Evolutionary conservation across 1,284 basidiomycete species (phyloP).

Genomic region (Cystobasidium slooffiae): DNA sequence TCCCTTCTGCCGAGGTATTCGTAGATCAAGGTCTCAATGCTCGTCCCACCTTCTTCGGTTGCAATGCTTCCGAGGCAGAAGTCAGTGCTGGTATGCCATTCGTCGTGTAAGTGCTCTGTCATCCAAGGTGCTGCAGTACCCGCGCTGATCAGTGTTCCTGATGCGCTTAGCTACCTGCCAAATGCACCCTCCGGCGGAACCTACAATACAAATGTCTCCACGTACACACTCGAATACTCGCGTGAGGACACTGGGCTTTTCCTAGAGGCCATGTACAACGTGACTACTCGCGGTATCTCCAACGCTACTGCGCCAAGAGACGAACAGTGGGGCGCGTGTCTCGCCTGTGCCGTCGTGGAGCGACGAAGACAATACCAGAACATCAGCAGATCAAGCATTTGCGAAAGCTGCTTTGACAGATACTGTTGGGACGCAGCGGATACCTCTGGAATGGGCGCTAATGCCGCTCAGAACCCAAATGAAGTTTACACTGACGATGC

Average conservation of each 20-base stretch:
- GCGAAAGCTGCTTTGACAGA: conserved; percentile 56
- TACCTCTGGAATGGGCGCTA: conserved; percentile 3
- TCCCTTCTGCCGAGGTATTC: conserved; percentile 61
- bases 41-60: conserved; percentile 77
- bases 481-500: conserved; percentile 22
- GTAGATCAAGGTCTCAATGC: conserved; percentile 68
- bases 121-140: conserved; percentile 42
- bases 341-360: conserved; percentile 60
- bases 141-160: not conserved
- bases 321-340: conserved; percentile 57
- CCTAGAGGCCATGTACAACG: conserved; percentile 47
- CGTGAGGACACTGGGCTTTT: conserved; percentile 46
- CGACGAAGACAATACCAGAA: conserved; percentile 55
- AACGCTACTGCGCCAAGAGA: conserved; percentile 45
- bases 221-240: conserved; percentile 58
- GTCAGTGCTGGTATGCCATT: conserved; percentile 45
- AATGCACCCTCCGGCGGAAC: conserved; percentile 47
- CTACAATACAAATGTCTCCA: conserved; percentile 54
- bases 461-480: conserved; percentile 9
- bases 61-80: conserved; percentile 60
- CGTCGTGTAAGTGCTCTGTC: conserved; percentile 53
- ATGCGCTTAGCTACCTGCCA: conserved; percentile 47
- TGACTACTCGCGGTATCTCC: conserved; percentile 37
- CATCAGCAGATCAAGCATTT: conserved; percentile 52
- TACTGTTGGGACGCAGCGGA: conserved; percentile 54